These are phyloP conservation scores for Lactarius indigo DNA, from an alignment of 768 basidiomycete species.

Conservation along the genomic window DNA sequence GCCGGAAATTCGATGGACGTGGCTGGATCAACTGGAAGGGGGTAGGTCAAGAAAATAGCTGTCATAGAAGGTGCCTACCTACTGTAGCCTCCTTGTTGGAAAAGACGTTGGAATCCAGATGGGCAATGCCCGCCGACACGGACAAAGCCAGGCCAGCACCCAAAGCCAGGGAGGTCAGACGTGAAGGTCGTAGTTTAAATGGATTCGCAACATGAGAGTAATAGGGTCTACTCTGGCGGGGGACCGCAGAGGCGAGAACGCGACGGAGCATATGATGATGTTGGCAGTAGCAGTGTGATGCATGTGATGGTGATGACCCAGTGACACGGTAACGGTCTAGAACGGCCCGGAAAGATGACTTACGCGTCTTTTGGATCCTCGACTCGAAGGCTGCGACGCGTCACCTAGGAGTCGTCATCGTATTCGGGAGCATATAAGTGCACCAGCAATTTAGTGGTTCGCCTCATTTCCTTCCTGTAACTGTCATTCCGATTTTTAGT, in stretches of 20 bases:
- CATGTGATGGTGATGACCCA: neutral
- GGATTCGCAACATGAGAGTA: neutral
- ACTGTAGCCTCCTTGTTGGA: constrained; percentile 18
- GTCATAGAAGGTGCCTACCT: constrained; percentile 10
- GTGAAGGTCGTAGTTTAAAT: neutral
- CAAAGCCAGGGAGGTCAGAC: neutral
- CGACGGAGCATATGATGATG: neutral
- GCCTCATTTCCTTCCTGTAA: constrained; percentile 22
- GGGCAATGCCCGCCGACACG: constrained; percentile 35
- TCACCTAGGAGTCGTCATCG: constrained; percentile 21
- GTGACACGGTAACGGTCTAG: neutral
- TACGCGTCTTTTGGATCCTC: constrained; percentile 12
- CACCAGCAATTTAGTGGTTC: constrained; percentile 19
- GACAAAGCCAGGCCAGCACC: constrained; percentile 32
- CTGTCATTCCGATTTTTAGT: constrained; percentile 16
- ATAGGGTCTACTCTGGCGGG: neutral
- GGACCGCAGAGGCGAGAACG: constrained; percentile 9
- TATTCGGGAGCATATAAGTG: constrained; percentile 14
- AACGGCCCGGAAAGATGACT: constrained; percentile 9
- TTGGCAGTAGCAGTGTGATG: neutral
- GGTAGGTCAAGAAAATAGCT: neutral
- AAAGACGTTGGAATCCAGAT: constrained; percentile 43
- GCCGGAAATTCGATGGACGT: constrained; percentile 74
- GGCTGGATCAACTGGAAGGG: constrained; percentile 58
- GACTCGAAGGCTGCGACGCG: constrained; percentile 16